Evolutionary conservation across 768 basidiomycete genomes (phyloP).

Genomic region (Tricholoma sp.): DNA sequence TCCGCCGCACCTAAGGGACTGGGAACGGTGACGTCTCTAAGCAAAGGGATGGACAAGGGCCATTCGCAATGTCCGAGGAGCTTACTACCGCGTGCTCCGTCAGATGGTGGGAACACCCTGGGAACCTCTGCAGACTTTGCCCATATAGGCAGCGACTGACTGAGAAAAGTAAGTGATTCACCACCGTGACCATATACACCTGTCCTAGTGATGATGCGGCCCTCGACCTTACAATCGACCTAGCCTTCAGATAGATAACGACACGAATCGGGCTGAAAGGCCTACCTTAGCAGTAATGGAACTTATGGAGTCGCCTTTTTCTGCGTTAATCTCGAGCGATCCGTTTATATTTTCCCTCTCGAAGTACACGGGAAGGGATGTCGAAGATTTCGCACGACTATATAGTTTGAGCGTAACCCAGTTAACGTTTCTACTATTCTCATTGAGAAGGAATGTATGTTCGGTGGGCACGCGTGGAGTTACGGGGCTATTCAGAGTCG

Average conservation of each 20-base stretch:
- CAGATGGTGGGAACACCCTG: conserved; percentile 12
- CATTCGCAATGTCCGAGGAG: too few relatives aligned
- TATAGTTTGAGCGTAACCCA: conserved; percentile 21
- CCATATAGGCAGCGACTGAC: too few relatives aligned
- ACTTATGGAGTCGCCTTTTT: too few relatives aligned
- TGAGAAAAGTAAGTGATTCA: too few relatives aligned
- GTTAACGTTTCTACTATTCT: conserved; percentile 3
- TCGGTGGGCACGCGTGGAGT: too few relatives aligned
- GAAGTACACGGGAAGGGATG: not conserved
- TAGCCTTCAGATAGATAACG: not conserved
- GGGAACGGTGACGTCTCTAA: too few relatives aligned
- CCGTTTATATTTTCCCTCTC: not conserved
- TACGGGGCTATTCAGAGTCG: too few relatives aligned
- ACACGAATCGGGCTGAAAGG: not conserved
- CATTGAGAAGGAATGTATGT: too few relatives aligned
- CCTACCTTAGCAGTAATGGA: too few relatives aligned
- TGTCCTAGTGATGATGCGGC: conserved; percentile 24
- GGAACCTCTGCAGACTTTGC: conserved; percentile 29
- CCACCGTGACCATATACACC: too few relatives aligned
- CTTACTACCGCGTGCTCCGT: conserved; percentile 16
- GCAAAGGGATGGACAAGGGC: too few relatives aligned
- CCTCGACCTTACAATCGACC: conserved; percentile 10
- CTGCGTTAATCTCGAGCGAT: not conserved
- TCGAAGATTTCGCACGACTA: not conserved
- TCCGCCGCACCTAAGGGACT: conserved; percentile 11